phyloP scores from a whole-genome alignment of 768 basidiomycete genomes.

The Clathrus columnatus region DNA sequence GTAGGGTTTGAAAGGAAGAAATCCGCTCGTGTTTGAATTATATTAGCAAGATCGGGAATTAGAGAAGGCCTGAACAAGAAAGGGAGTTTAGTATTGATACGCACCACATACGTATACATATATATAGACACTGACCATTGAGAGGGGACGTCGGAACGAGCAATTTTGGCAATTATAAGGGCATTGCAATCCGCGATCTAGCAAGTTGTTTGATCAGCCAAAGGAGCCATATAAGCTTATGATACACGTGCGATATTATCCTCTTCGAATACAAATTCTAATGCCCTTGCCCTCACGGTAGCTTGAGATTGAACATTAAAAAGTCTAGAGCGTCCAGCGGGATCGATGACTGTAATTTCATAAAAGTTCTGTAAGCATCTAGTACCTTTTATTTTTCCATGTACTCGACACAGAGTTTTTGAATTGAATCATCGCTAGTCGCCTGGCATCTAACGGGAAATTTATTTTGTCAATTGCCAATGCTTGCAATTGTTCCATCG shows the following conservation, averaged over 20 bases:
- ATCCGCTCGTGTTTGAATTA: slow-evolving; percentile 47
- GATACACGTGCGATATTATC: slow-evolving; percentile 58
- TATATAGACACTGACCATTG: slow-evolving; percentile 45
- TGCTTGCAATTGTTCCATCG: slow-evolving; percentile 61
- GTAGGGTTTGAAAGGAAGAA: slow-evolving; percentile 34
- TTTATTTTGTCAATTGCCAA: slow-evolving; percentile 51
- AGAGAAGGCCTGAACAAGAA: slow-evolving; percentile 46
- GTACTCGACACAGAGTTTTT: slow-evolving; percentile 69
- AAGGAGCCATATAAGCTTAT: not conserved
- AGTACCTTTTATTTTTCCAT: slow-evolving; percentile 73
- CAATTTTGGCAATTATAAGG: slow-evolving; percentile 65
- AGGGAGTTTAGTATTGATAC: slow-evolving; percentile 5
- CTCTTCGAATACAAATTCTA: slow-evolving; percentile 63
- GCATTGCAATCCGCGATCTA: slow-evolving; percentile 78
- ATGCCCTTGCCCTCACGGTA: slow-evolving; percentile 54
- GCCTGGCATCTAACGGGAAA: slow-evolving; percentile 58
- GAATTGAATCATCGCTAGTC: slow-evolving; percentile 82
- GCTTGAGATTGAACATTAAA: slow-evolving; percentile 59
- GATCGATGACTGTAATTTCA: not conserved
- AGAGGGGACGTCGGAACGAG: slow-evolving; percentile 65
- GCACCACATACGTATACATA: not conserved
- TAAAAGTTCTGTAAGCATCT: not conserved
- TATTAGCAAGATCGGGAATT: slow-evolving; percentile 41
- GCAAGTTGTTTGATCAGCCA: slow-evolving; percentile 10
- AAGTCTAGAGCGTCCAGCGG: slow-evolving; percentile 35